A percentile compares a stretch with the other conserved stretches of the same genome.
phyloP scores from a whole-genome alignment of 164 flowering plant genomes.

The Euptelea pleiosperma region DNA sequence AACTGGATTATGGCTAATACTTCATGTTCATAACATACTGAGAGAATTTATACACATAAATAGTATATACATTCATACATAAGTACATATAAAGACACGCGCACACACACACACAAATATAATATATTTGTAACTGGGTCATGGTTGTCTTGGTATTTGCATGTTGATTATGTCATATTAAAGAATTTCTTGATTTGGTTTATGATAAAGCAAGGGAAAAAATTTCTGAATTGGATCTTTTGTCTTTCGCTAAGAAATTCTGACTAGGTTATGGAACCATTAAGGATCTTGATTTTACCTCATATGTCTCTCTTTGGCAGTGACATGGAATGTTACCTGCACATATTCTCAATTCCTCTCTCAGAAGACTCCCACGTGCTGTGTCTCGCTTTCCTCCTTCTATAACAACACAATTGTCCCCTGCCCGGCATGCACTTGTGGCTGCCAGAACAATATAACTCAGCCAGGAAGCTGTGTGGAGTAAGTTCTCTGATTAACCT shows the following conservation, averaged over 20 bases:
- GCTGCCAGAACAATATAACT: conserved; percentile 53
- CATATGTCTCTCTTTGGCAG: conserved; percentile 29
- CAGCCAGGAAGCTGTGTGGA: conserved; percentile 61
- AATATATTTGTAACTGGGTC: background rate
- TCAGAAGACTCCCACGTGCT: conserved; percentile 74
- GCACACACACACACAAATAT: no score
- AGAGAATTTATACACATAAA: no score
- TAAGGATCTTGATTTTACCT: background rate
- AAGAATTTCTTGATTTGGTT: background rate
- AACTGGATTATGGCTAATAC: no score
- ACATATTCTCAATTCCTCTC: conserved; percentile 82
- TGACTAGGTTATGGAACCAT: no score
- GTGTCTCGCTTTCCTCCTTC: conserved; percentile 86
- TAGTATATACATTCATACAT: no score
- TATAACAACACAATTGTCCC: conserved; percentile 70
- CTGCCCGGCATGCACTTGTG: conserved; percentile 82
- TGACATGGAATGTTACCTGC: conserved; percentile 93
- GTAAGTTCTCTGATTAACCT: conserved; percentile 36
- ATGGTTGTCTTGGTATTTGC: background rate
- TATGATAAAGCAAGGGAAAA: no score
- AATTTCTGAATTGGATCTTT: background rate
- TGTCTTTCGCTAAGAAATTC: background rate
- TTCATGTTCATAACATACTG: no score
- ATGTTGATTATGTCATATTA: background rate
- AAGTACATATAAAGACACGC: no score